Evolutionary conservation across 2,329 filamentous ascomycete genomes (phyloP).

Genomic region (Xylaria sp.): DNA sequence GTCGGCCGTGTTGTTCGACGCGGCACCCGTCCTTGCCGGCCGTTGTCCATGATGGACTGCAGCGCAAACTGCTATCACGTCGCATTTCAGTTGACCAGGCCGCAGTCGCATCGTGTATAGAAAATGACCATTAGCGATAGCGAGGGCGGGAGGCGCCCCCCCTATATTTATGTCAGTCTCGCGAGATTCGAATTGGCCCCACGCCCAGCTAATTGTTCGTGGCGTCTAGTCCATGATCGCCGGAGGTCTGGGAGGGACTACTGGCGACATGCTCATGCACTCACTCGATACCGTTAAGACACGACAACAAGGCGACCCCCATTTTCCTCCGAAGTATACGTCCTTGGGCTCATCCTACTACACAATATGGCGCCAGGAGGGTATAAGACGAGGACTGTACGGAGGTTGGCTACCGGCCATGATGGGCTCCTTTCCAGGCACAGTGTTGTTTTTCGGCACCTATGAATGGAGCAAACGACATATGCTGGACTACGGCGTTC

Average conservation of each 20-base stretch:
- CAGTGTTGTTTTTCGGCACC: slow-evolving; percentile 92
- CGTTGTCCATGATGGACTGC: slow-evolving; percentile 45
- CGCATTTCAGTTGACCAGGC: slow-evolving; percentile 38
- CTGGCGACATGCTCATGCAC: slow-evolving; percentile 98
- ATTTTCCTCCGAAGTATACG: slow-evolving; percentile 91
- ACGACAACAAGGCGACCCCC: slow-evolving; percentile 93
- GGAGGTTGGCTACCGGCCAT: slow-evolving; percentile 93
- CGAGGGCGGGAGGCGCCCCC: slow-evolving; percentile 67
- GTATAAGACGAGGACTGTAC: slow-evolving; percentile 85
- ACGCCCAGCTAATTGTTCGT: slow-evolving; percentile 24
- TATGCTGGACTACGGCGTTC: slow-evolving; percentile 85
- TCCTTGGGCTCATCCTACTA: slow-evolving; percentile 90
- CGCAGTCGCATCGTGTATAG: slow-evolving; percentile 38
- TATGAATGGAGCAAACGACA: slow-evolving; percentile 95
- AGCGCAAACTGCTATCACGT: slow-evolving; percentile 37
- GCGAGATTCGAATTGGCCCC: neutral
- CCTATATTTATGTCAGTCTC: slow-evolving; percentile 69
- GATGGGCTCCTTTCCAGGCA: slow-evolving; percentile 91
- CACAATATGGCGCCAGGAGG: slow-evolving; percentile 93
- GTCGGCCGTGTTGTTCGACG: slow-evolving; percentile 22
- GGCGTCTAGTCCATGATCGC: slow-evolving; percentile 85
- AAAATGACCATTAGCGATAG: slow-evolving; percentile 55
- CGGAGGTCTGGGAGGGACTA: slow-evolving; percentile 90
- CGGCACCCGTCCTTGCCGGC: slow-evolving; percentile 32
- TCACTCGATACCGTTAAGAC: slow-evolving; percentile 99